Evolutionary conservation across 139 green algal genomes (phyloP).

Genomic region (Spirogloea muscicola): DNA sequence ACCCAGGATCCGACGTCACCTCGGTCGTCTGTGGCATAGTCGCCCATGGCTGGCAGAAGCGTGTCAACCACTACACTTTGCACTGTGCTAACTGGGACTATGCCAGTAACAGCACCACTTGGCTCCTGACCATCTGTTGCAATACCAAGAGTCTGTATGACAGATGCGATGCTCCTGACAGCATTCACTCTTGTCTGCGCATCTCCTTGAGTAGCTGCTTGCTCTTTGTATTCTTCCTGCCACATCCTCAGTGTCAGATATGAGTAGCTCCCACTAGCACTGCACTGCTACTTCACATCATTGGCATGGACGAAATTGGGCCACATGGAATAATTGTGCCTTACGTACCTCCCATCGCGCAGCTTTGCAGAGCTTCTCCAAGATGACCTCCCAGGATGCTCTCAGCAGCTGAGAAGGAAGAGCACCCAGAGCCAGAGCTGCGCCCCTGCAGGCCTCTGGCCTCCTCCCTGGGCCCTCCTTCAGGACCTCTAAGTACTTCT

Average conservation of each 20-base stretch:
- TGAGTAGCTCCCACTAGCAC: too few relatives aligned
- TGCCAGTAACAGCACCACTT: background rate
- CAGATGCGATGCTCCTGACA: background rate
- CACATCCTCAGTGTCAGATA: too few relatives aligned
- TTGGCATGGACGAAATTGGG: too few relatives aligned
- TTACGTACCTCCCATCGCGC: too few relatives aligned
- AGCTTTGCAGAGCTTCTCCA: background rate
- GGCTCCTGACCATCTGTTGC: background rate
- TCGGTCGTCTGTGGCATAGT: conserved; percentile 90
- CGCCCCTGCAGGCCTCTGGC: conserved; percentile 55
- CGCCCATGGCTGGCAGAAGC: conserved; percentile 66
- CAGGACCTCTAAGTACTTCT: too few relatives aligned
- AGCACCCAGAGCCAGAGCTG: conserved; percentile 52
- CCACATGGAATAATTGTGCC: too few relatives aligned
- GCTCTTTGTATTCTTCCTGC: too few relatives aligned
- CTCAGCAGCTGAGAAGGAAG: conserved; percentile 34
- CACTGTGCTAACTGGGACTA: background rate
- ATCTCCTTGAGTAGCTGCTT: background rate
- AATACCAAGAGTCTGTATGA: background rate
- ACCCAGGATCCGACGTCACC: conserved; percentile 95
- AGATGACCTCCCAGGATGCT: background rate
- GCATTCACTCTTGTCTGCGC: background rate
- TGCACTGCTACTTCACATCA: too few relatives aligned
- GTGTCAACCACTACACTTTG: background rate
- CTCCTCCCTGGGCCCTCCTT: too few relatives aligned